phyloP scores from a whole-genome alignment of 345 rosid species.

The Syzygium aromaticum region DNA sequence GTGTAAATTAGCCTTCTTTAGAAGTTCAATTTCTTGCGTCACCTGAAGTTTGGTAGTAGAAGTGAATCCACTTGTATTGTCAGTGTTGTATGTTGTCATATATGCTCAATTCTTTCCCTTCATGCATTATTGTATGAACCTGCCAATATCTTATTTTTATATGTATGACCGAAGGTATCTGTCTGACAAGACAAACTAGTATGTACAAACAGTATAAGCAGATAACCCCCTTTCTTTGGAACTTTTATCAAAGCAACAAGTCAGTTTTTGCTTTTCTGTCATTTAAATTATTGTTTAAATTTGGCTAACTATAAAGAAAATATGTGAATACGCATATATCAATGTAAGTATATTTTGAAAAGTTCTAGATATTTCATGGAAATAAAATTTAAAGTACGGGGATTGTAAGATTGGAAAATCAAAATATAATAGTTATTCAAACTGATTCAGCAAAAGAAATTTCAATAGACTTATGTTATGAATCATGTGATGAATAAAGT shows the following conservation, averaged over 20 bases:
- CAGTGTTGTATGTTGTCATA: background rate
- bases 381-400: background rate
- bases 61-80: background rate
- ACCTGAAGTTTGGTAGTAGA: background rate
- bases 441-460: background rate
- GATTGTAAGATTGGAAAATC: background rate
- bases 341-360: background rate
- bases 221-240: background rate
- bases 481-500: background rate
- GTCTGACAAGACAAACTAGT: background rate
- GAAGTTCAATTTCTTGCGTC: background rate
- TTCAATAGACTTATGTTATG: background rate
- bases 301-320: background rate
- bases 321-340: background rate
- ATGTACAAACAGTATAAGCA: background rate
- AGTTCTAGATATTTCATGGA: background rate
- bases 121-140: background rate
- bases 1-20: background rate
- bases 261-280: background rate
- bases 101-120: background rate
- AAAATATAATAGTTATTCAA: background rate
- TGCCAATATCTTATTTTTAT: background rate
- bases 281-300: background rate
- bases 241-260: background rate
- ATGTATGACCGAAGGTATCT: background rate